Evolutionary conservation across 2,329 filamentous ascomycete species (phyloP).

Genomic region (Diaporthe humulicola): DNA sequence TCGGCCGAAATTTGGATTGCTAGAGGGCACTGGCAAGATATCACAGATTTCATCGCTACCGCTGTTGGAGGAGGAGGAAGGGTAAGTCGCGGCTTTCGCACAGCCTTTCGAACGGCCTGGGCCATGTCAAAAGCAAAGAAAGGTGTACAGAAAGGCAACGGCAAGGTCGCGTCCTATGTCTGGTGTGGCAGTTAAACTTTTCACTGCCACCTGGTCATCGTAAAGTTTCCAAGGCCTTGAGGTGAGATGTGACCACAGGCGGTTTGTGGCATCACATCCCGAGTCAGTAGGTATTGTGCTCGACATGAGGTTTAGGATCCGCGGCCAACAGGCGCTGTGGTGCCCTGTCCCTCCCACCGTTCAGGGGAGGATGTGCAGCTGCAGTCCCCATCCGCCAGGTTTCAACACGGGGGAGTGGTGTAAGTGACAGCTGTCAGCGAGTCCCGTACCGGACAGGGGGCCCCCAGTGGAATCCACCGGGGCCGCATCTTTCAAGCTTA

Average conservation of each 20-base stretch:
- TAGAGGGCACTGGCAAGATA: neutral
- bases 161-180: no score
- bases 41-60: slow-evolving; percentile 16
- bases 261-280: slow-evolving; percentile 19
- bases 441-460: slow-evolving; percentile 32
- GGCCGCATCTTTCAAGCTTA: slow-evolving; percentile 35
- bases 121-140: neutral
- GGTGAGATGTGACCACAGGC: slow-evolving; percentile 1
- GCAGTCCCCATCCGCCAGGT: neutral
- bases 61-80: neutral
- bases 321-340: neutral
- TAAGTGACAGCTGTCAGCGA: slow-evolving; percentile 40
- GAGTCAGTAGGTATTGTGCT: slow-evolving; percentile 32
- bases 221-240: neutral
- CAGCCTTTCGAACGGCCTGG: neutral
- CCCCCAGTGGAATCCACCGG: slow-evolving; percentile 19
- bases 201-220: neutral
- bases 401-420: slow-evolving; percentile 18
- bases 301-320: slow-evolving; percentile 15
- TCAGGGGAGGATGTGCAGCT: slow-evolving; percentile 1
- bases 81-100: neutral
- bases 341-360: neutral
- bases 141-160: neutral
- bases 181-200: neutral
- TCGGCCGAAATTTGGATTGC: slow-evolving; percentile 35